Base-by-base conservation (phyloP, 495 filamentous ascomycete genomes). In the Sabuloglossum arenarium region DNA sequence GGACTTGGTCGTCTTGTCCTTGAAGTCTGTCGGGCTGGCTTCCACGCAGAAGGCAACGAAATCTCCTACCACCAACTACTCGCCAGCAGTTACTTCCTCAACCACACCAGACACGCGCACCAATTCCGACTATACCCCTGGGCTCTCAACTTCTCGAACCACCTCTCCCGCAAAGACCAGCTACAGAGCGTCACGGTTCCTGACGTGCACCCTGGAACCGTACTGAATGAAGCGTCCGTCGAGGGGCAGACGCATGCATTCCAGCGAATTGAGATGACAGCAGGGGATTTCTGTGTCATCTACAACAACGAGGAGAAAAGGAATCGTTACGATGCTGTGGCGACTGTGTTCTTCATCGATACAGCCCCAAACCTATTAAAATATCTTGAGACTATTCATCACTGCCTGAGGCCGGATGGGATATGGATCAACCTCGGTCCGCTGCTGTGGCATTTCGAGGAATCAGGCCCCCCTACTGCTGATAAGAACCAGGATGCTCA, bases 331-430 rank as follows among this genome's bases (percentile, higher is more conserved):
- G 82, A 94, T 63, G 88, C 81, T 0, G 88, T 98, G 1, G 79
- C 83, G 0, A 85, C 84, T 3, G 84, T 94, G 3, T 98, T 96
- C 66, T 98, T 97, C 71, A 83, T 98, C 30, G 93, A 98, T 66
- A 98, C 91, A 3, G 91, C 91, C 27, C 88, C 89, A 19, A 95
- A 97, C 64, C 63, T 96, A 27, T 82, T 96, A 55, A 76, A 80
- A 10, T 97, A 97, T 62, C 77, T 97, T 19, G 81, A 93, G 67
- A 79, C 84, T 16, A 82, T 97, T 54, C 69, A 71, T 28, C 75
- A 85, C 62, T 90, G 88, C 61, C 70, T 98, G 34, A 82, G 80
- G 60, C 71, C 79, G 0, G 81, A 82, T 23, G 91, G 91, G 3
- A 56, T 93, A 8, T 88, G 91, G 75, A 80, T 88, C 59, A 98